Percentiles rank a stretch among this genome's conserved stretches.
Conservation (phyloP, 176 grass and related monocot genomes). For the Carex littledalei region DNA sequence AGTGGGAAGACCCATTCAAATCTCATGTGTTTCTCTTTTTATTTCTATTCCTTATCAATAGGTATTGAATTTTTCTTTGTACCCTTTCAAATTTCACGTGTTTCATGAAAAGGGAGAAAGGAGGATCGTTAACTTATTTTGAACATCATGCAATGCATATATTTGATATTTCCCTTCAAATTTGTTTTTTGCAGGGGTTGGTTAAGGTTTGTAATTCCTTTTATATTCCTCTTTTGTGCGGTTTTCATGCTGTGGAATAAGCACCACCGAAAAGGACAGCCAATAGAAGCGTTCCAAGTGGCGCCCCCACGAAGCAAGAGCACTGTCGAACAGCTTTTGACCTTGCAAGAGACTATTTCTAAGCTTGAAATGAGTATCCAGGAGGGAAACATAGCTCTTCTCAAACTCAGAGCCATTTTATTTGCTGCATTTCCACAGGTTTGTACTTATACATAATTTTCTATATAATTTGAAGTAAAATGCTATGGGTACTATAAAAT, state of each 20-base stretch:
- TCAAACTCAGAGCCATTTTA: conserved; percentile 83
- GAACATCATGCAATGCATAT: background rate
- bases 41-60: conserved; percentile 61
- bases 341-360: conserved; percentile 73
- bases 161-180: background rate
- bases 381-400: conserved; percentile 71
- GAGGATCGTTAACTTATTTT: background rate
- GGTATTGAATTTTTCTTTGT: conserved; percentile 32
- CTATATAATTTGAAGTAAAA: too few species aligned
- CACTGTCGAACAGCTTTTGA: conserved; percentile 63
- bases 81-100: too few species aligned
- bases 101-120: background rate
- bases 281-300: conserved; percentile 60
- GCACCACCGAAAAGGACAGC: conserved; percentile 28
- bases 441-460: too few species aligned
- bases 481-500: too few species aligned
- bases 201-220: conserved; percentile 59
- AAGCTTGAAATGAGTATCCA: conserved; percentile 65
- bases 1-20: conserved; percentile 86
- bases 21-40: conserved; percentile 65
- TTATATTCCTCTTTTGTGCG: conserved; percentile 43
- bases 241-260: conserved; percentile 78
- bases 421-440: conserved; percentile 85
- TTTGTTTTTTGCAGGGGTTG: conserved; percentile 38
- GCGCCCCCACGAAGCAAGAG: conserved; percentile 44